Base-by-base conservation (phyloP, 2,329 filamentous ascomycete species). In the Orbilia quercus region DNA sequence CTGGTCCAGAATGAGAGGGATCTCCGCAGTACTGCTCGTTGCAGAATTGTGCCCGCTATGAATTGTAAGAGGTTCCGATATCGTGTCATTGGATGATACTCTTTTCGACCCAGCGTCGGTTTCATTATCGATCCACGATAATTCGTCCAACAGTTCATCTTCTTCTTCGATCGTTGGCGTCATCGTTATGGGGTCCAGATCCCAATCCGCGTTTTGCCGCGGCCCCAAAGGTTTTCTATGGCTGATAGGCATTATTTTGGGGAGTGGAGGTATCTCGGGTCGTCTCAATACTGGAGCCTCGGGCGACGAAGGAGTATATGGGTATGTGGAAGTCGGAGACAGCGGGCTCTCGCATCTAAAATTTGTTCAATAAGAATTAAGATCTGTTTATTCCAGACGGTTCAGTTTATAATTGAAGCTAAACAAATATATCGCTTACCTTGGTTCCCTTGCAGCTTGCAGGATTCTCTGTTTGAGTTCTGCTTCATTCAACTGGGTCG, bases 71-170 rank as follows among this genome's bases (percentile, higher is more conserved):
- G 69, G 69, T 22, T 73, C 69, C 25, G 69, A 73, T 66, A 73
- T 73, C n/a, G 69, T 73, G 38, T 73, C 69, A 20, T 73, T 73
- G 11, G 69, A 73, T 48, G 69, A 73, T 22, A 66, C 69, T 51
- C 69, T 60, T 54, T 73, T 73, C 20, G 69, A 73, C 14, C 69
- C 69, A 11, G 60, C 40, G 45, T 73, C 69, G 23, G 69, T 73
- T 20, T 73, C 69, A 45, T 60, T 73, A 50, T 73, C 69, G n/a
- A 73, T 73, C 69, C 69, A 73, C 18, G 69, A 73, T 16, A 65
- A 31, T 36, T 54, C 60, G 18, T 73, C 69, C 22, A 72, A 6
- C 60, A 66, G 54, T 54, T 73, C 69, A 22, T 73, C 69, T 34
- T 73, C 69, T 45, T 73, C 69, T 23, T 73, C 69, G 18, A 73